Evolutionary conservation across 495 filamentous ascomycete species (phyloP), one percentile per base, ranked within the genome.

Genomic region (Talaromyces nanjingensis): DNA sequence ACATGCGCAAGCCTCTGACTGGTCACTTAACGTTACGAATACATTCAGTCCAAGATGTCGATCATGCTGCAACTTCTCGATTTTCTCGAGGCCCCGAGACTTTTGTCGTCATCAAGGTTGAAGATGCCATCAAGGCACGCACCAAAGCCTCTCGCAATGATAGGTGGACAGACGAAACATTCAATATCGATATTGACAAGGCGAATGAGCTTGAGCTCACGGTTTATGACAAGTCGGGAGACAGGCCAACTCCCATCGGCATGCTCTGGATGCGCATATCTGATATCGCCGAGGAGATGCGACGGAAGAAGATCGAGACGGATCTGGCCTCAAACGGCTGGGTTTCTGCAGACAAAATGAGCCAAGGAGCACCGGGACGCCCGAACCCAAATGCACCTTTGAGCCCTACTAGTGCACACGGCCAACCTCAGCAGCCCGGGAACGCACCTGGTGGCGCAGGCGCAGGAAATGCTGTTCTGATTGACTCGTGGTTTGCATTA

Each of bases 151-250:
- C 93, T 27, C 82, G 94, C 54, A 93, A 81, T 65, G 94, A 98
- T 73, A 86, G 84, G 71, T 99, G 93, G 93, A 82, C 91, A 63
- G 89, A 92, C 69, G 94, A 99, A 74, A 81, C 86, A 24, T 94
- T 97, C 72, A 91, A 86, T 55, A 86, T 98, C 63, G 89, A 92
- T 65, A 92, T 98, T 52, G 96, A 99, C 69, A 97, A 97, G 78
- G 94, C 96, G 59, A 97, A 99, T 73, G 94, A 99, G 76, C 89
- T 99, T 60, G 94, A 99, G 72, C 83, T 99, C 53, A 97, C 91
- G 0, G 93, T 98, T 33, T 99, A 98, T 73, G 94, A 99, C 71
- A 97, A 96, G 76, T 76, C 82, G 7, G 87, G 89, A 66, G 92
- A 96, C 64, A 89, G 96, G 67, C 89, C 93, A 2, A 84, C 96